A percentile compares a stretch with the other conserved stretches of the same genome.
Conservation (phyloP, 2,329 filamentous ascomycete genomes). For the Colletotrichum sp. region DNA sequence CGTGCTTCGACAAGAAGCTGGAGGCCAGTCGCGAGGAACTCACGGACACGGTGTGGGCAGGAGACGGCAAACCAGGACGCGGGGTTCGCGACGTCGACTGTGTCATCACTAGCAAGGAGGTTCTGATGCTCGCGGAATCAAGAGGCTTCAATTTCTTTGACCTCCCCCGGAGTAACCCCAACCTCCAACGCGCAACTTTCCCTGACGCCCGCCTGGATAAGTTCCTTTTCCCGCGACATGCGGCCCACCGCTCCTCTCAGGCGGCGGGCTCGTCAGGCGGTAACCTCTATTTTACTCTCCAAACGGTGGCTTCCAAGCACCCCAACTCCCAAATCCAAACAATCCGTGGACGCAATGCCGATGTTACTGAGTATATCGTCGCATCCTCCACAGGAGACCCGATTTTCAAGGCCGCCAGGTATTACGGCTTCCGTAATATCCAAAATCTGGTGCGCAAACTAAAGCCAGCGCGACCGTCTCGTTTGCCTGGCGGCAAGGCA, state of each 20-base stretch:
- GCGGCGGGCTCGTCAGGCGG: conserved; percentile 85
- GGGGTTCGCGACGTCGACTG: conserved; percentile 91
- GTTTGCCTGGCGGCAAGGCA: conserved; percentile 78
- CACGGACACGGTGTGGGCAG: conserved; percentile 78
- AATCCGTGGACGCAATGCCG: conserved; percentile 82
- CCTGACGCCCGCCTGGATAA: conserved; percentile 73
- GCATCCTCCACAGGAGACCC: conserved; percentile 58
- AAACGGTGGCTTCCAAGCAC: conserved; percentile 72
- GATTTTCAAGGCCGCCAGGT: conserved; percentile 83
- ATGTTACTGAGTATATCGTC: conserved; percentile 87
- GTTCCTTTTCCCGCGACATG: conserved; percentile 74
- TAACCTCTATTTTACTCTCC: conserved; percentile 84
- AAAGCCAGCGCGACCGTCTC: conserved; percentile 79
- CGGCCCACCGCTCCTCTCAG: conserved; percentile 47
- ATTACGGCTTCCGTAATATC: conserved; percentile 98
- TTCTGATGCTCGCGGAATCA: conserved; percentile 86
- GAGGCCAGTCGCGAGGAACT: conserved; percentile 94
- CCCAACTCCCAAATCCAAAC: conserved; percentile 75
- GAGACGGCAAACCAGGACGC: conserved; percentile 49
- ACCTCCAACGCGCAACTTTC: conserved; percentile 59
- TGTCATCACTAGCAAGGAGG: conserved; percentile 95
- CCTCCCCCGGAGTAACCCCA: conserved; percentile 65
- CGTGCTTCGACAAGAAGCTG: conserved; percentile 98
- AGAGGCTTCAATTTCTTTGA: conserved; percentile 78
- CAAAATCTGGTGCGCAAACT: conserved; percentile 95